A percentile compares a stretch with the other conserved stretches of the same genome.
Evolutionary conservation across 2,329 filamentous ascomycete species (phyloP).

Genomic region (Lasiodiplodia theobromae): DNA sequence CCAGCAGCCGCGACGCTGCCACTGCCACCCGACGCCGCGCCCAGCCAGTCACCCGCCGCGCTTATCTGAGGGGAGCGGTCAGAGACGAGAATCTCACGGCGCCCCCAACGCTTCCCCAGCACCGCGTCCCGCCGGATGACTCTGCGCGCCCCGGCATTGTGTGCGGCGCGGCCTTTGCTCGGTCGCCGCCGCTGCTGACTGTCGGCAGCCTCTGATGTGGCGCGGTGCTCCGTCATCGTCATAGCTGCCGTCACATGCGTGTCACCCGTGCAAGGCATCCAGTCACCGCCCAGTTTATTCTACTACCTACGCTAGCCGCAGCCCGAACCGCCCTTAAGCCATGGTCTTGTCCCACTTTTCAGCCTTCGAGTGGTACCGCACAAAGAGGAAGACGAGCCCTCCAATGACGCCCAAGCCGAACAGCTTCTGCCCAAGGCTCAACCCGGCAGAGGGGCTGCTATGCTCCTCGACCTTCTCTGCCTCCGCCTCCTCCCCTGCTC

Average conservation of each 20-base stretch:
- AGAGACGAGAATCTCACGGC: slow-evolving; percentile 17
- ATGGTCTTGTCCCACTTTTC: slow-evolving; percentile 46
- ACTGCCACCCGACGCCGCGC: slow-evolving; percentile 21
- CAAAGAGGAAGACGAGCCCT: slow-evolving; percentile 49
- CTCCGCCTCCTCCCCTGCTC: slow-evolving; percentile 43
- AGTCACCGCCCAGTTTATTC: slow-evolving; percentile 9
- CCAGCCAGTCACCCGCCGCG: slow-evolving; percentile 17
- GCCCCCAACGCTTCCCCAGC: slow-evolving; percentile 6
- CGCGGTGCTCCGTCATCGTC: slow-evolving; percentile 15
- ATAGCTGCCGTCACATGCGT: slow-evolving; percentile 18
- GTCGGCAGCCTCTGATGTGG: slow-evolving; percentile 4
- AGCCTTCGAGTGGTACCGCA: slow-evolving; percentile 42
- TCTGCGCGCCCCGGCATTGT: slow-evolving; percentile 16
- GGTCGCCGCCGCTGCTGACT: slow-evolving; percentile 15
- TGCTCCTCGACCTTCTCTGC: slow-evolving; percentile 28
- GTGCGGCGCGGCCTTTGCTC: slow-evolving; percentile 20
- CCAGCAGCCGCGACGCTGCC: slow-evolving; percentile 9
- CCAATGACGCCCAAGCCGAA: slow-evolving; percentile 54
- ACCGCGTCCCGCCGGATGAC: neutral
- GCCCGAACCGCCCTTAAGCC: slow-evolving; percentile 34
- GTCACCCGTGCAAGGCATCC: slow-evolving; percentile 10
- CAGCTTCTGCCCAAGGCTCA: slow-evolving; percentile 54
- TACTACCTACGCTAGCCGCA: slow-evolving; percentile 27
- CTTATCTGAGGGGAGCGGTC: slow-evolving; percentile 19
- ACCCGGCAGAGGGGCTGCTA: slow-evolving; percentile 39